Base-by-base conservation (phyloP, 208 protist genomes). In the Acanthamoeba royreba region DNA sequence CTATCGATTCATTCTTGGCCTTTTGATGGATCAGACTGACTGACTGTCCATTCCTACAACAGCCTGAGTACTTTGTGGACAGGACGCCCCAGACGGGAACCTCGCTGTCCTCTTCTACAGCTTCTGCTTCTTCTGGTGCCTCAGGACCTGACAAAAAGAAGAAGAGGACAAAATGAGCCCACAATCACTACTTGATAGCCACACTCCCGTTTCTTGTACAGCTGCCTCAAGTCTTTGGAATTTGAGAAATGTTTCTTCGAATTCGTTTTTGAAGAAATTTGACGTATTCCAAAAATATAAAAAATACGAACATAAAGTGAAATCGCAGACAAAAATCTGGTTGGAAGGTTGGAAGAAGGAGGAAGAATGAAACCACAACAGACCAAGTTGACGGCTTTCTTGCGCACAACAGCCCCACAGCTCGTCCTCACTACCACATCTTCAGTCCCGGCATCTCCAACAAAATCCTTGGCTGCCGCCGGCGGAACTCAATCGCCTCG, bases 1-100 rank as follows among this genome's bases (percentile, higher is more conserved):
- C 15, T n/a, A n/a, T n/a, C n/a, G n/a, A 94, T 90, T 46, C 91
- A 95, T 42, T 95, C 93, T 55, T 96, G 83, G 46, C 79, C 93
- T 19, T 93, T 95, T 55, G 49, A 9, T 9, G 13, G 49, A 19
- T 19, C 19, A 17, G 33, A n/a, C 55, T 35, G 25, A 7, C 25
- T 28, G 25, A 66, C 55, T 66, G 25, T 28, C 55, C 5, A 8
- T 17, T n/a, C n/a, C n/a, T n/a, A n/a, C n/a, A n/a, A 4, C 33
- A 74, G 63, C 63, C 63, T 2, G 63, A 74, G 33, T 74, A 74
- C 63, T 74, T 74, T 43, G 63, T 74, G n/a, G 63, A 74, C 11
- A 31, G 63, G 33, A 74, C 63, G 33, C 22, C 63, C 2, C 11
- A 5, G 4, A 8, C 63, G 1, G 63, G 33, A 13, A 33, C 63